phyloP scores from a whole-genome alignment of 805 yeast genomes.

The Candida rishiriensis region DNA sequence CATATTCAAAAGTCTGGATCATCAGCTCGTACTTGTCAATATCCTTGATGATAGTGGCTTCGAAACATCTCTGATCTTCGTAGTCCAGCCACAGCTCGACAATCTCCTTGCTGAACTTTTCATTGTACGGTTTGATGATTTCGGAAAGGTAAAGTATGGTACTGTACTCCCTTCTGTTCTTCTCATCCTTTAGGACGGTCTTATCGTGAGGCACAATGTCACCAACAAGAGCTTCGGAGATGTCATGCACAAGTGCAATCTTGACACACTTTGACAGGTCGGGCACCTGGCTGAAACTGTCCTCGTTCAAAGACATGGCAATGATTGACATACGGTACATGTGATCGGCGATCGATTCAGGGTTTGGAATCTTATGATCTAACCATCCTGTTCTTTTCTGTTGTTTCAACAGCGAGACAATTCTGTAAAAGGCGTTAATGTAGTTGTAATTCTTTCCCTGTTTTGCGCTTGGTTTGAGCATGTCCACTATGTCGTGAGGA shows the following conservation, averaged over 20 bases:
- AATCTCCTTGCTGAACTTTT: constrained; percentile 57
- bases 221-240: constrained; percentile 92
- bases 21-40: constrained; percentile 88
- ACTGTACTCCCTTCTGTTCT: constrained; percentile 72
- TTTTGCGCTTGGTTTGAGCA: constrained; percentile 16
- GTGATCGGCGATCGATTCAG: constrained; percentile 85
- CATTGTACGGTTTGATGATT: constrained; percentile 62
- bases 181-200: constrained; percentile 65
- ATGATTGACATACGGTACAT: constrained; percentile 92
- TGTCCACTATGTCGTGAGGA: constrained; percentile 33
- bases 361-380: constrained; percentile 52
- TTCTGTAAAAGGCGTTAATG: constrained; percentile 42
- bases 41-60: constrained; percentile 89
- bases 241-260: constrained; percentile 88
- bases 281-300: constrained; percentile 21
- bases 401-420: constrained; percentile 65
- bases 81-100: constrained; percentile 80
- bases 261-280: constrained; percentile 70
- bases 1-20: constrained; percentile 81
- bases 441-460: constrained; percentile 19
- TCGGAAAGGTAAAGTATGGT: constrained; percentile 65
- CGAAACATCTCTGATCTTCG: constrained; percentile 75
- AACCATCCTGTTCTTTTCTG: constrained; percentile 95
- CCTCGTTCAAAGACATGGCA: constrained; percentile 57
- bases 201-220: constrained; percentile 84